Base-by-base conservation (phyloP, 1,284 basidiomycete species). In the Puccinia sorghi region DNA sequence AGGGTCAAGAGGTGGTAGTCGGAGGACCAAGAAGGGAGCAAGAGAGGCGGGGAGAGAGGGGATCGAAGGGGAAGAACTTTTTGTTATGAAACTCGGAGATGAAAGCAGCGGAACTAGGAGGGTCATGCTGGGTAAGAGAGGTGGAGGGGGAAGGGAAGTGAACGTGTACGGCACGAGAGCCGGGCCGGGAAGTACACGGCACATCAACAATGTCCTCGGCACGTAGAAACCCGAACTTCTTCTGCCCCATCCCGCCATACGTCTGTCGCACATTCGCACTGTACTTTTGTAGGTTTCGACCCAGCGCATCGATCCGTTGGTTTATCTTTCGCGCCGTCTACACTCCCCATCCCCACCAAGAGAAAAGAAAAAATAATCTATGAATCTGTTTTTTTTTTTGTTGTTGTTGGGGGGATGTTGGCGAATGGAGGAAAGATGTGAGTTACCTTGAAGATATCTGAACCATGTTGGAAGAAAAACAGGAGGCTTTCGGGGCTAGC, bases 371-470 rank as follows among this genome's bases (percentile, higher is more conserved):
- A 41, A 41, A 43, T 22, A 41, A 7, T 46, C 41, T 25, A 39
- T 39, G 17, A 32, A 59, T 52, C 5, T 57, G n/a, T 17, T 9
- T 57, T 32, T 27, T 25, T 57, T 57, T 57, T 32, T n/a, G 7
- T 52, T n/a, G n/a, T n/a, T n/a, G n/a, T n/a, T n/a, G n/a, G n/a
- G n/a, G 15, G 20, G 7, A 52, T 52, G 50, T 20, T 15, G 20
- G 6, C 6, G 22, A 57, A 27, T 59, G 13, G 25, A 25, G 1
- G 3, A 5, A 25, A 11, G 8, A 37, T 59, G 27, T 9, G 12
- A 32, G 32, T 32, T 39, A 64, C 61, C 61, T 64, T 64, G 61
- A 64, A 64, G 11, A 64, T 46, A 13, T 64, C 61, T 3, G 61
- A 6, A 0, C 61, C 61, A 15, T 64, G 61, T 46, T 64, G 61